These are phyloP conservation scores for Barbatosphaeria neglecta DNA, from an alignment of 495 filamentous ascomycete genomes.

Conservation along the genomic window DNA sequence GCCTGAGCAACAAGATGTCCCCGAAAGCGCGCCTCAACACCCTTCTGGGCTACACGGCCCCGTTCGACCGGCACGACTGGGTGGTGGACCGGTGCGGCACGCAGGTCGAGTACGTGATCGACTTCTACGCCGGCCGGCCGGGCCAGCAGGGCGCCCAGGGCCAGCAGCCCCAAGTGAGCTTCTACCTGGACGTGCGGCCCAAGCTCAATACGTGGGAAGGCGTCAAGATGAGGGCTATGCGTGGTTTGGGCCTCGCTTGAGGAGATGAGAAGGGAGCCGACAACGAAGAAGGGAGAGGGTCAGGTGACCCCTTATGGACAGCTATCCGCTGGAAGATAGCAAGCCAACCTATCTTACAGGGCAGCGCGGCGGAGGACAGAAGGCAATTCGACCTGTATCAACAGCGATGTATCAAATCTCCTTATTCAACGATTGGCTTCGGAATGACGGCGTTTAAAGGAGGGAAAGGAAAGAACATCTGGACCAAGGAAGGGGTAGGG, in stretches of 20 bases:
- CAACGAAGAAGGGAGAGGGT: too few relatives aligned
- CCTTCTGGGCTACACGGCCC: slow-evolving; percentile 72
- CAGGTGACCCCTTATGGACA: background rate
- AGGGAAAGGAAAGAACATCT: too few relatives aligned
- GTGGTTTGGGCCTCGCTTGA: slow-evolving; percentile 48
- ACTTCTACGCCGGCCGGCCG: slow-evolving; percentile 82
- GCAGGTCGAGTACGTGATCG: slow-evolving; percentile 87
- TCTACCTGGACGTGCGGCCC: slow-evolving; percentile 89
- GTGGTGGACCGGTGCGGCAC: slow-evolving; percentile 89
- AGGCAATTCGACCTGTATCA: too few relatives aligned
- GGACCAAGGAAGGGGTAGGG: too few relatives aligned
- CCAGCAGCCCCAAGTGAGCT: slow-evolving; percentile 57
- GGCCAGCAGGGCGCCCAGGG: slow-evolving; percentile 26
- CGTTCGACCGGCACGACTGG: slow-evolving; percentile 97
- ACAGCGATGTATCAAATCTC: too few relatives aligned
- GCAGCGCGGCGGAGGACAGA: too few relatives aligned
- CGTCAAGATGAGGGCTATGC: slow-evolving; percentile 65
- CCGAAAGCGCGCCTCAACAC: slow-evolving; percentile 74
- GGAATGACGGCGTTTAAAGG: too few relatives aligned
- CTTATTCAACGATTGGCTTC: too few relatives aligned
- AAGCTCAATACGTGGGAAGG: slow-evolving; percentile 91
- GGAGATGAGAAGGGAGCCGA: background rate
- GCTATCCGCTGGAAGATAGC: background rate
- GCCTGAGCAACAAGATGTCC: slow-evolving; percentile 59
- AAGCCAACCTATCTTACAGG: too few relatives aligned